phyloP scores from a whole-genome alignment of 2,329 filamentous ascomycete species.

The Fusarium anguioides region DNA sequence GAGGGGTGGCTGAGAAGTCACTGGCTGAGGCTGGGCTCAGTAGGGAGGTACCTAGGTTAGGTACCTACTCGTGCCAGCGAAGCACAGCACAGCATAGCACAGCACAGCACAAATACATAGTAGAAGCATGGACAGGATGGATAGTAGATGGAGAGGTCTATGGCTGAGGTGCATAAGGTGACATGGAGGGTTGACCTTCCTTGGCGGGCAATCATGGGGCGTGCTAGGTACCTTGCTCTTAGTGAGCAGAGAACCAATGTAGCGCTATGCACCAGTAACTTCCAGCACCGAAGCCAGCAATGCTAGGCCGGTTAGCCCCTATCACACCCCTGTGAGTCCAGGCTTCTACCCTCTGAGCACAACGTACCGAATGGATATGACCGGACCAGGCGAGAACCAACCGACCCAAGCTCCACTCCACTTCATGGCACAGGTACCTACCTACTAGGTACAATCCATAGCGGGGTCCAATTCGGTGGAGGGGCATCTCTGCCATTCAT shows the following conservation, averaged over 20 bases:
- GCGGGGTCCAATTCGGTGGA: conserved; percentile 44
- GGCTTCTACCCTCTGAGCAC: conserved; percentile 19
- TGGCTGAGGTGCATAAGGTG: conserved; percentile 9
- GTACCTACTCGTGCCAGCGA: conserved; percentile 42
- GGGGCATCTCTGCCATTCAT: conserved; percentile 25
- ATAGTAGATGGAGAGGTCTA: neutral
- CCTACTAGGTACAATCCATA: too few relatives aligned
- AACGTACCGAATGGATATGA: conserved; percentile 12
- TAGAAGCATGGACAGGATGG: conserved; percentile 18
- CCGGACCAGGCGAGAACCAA: conserved; percentile 29
- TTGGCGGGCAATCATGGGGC: conserved; percentile 14
- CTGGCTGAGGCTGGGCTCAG: conserved; percentile 42
- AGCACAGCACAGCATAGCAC: conserved; percentile 32
- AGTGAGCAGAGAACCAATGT: conserved; percentile 29
- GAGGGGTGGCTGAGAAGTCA: conserved; percentile 48
- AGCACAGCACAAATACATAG: conserved; percentile 11
- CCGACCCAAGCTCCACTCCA: conserved; percentile 28
- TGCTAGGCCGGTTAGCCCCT: conserved; percentile 23
- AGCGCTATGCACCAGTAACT: conserved; percentile 38
- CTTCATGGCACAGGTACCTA: too few relatives aligned
- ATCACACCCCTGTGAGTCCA: conserved; percentile 28
- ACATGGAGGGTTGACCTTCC: conserved; percentile 28
- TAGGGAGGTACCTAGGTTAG: too few relatives aligned
- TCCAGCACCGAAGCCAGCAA: conserved; percentile 29
- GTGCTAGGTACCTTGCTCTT: neutral